These are phyloP conservation scores for Solanum ossicruentum DNA, from an alignment of 257 asterid species.

Conservation along the genomic window DNA sequence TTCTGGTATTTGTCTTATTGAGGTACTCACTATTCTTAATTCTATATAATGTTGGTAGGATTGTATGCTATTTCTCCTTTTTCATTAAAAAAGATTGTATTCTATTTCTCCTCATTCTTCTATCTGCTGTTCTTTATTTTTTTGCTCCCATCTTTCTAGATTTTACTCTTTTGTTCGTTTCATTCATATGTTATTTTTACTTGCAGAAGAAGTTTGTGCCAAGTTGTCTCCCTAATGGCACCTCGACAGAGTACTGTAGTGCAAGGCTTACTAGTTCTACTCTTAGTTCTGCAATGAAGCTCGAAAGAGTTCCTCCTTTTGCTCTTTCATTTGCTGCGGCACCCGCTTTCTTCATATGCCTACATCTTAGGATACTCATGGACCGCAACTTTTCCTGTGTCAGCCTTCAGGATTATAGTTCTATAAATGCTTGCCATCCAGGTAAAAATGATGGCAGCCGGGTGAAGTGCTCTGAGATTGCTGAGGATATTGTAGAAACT, in stretches of 20 bases:
- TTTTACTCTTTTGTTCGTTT: background rate
- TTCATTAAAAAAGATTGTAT: background rate
- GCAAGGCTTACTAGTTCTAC: slow-evolving; percentile 21
- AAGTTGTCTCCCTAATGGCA: slow-evolving; percentile 38
- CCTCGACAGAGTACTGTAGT: slow-evolving; percentile 29
- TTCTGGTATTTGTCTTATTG: background rate
- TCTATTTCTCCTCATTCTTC: background rate
- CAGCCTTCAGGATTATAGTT: slow-evolving; percentile 14
- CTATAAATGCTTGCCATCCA: slow-evolving; percentile 13
- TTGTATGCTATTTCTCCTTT: background rate
- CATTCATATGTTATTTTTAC: background rate
- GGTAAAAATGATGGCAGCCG: slow-evolving; percentile 15
- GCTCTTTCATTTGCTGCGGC: slow-evolving; percentile 38
- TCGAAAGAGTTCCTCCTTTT: slow-evolving; percentile 25
- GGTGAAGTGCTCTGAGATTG: slow-evolving; percentile 13
- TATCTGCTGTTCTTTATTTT: background rate
- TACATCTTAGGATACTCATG: slow-evolving; percentile 33
- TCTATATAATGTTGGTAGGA: background rate
- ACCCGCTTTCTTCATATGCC: slow-evolving; percentile 30
- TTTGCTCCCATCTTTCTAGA: background rate
- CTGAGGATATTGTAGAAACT: slow-evolving; percentile 7
- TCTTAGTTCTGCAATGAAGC: slow-evolving; percentile 24
- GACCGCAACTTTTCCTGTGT: slow-evolving; percentile 21
- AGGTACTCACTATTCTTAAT: background rate
- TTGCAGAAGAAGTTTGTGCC: slow-evolving; percentile 28